These are phyloP conservation scores for Cyanodermella asteris DNA, from an alignment of 2,329 filamentous ascomycete species.

Conservation along the genomic window DNA sequence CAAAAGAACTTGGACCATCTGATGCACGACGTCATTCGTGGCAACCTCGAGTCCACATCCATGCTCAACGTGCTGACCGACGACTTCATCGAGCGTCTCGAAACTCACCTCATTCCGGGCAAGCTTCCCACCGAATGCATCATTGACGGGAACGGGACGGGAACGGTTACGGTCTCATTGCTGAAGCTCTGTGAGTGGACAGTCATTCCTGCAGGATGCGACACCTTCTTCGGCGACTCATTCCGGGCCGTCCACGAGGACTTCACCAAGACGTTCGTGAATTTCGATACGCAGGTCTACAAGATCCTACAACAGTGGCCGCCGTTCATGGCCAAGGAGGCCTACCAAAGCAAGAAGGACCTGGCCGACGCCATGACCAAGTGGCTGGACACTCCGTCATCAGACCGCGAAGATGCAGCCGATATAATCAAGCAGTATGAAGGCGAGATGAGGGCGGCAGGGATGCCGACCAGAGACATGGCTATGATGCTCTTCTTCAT, in stretches of 20 bases:
- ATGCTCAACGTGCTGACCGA: not conserved
- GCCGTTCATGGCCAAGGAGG: not conserved
- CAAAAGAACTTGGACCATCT: no score
- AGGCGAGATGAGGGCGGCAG: slow-evolving; percentile 3
- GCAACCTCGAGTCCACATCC: no score
- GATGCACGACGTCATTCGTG: no score
- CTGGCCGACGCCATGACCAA: not conserved
- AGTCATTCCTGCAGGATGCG: not conserved
- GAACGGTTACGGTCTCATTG: no score
- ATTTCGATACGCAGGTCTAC: slow-evolving; percentile 2
- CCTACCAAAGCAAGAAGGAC: not conserved
- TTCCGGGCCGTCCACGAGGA: not conserved
- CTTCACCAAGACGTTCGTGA: slow-evolving; percentile 1
- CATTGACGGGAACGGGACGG: no score
- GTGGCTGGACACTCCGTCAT: slow-evolving; percentile 4
- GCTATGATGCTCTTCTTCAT: slow-evolving; percentile 8
- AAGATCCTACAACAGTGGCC: slow-evolving; percentile 1
- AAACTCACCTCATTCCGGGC: no score
- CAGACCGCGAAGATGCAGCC: slow-evolving; percentile 1
- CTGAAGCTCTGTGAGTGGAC: no score
- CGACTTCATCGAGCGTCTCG: not conserved
- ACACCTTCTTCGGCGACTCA: slow-evolving; percentile 1
- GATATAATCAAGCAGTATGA: slow-evolving; percentile 5
- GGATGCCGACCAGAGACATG: slow-evolving; percentile 3
- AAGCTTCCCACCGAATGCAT: no score